phyloP scores from a whole-genome alignment of 2,329 filamentous ascomycete species.

The Venturia nashicola region DNA sequence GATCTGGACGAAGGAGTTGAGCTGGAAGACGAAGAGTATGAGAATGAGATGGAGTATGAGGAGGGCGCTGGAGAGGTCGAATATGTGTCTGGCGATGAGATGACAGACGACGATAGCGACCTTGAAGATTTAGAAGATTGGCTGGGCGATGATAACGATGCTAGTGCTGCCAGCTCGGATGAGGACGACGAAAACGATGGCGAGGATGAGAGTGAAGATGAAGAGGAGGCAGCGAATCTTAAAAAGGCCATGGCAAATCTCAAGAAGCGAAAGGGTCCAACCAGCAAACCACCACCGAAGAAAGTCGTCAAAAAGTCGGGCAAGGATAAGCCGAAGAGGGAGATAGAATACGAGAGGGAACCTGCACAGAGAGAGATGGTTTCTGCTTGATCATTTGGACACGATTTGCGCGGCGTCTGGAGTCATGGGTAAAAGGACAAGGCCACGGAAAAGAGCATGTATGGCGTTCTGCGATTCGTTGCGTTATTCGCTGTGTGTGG shows the following conservation, averaged over 20 bases:
- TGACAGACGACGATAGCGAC: conserved; percentile 57
- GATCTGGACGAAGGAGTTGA: conserved; percentile 82
- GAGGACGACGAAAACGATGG: conserved; percentile 38
- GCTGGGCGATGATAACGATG: conserved; percentile 60
- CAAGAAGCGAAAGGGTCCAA: conserved; percentile 42
- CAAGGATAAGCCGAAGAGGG: conserved; percentile 45
- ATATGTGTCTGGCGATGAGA: conserved; percentile 78
- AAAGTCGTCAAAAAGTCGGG: conserved; percentile 46
- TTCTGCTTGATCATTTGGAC: conserved; percentile 13
- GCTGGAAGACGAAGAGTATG: conserved; percentile 60
- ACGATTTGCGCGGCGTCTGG: not conserved
- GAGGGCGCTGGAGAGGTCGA: conserved; percentile 68
- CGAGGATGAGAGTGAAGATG: conserved; percentile 45
- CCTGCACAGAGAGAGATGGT: conserved; percentile 25
- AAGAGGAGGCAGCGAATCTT: conserved; percentile 42
- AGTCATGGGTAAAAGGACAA: not conserved
- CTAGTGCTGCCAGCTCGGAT: conserved; percentile 27
- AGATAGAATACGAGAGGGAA: conserved; percentile 64
- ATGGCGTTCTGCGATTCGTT: not conserved
- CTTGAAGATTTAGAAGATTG: conserved; percentile 71
- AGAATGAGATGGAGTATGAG: conserved; percentile 48
- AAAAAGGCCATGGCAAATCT: conserved; percentile 41
- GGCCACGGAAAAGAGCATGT: not conserved
- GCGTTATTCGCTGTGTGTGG: too few species aligned
- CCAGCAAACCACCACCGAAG: conserved; percentile 29